phyloP scores from a whole-genome alignment of 225 moss, liverwort and hornwort species.

The Pseudoscleropodium purum region DNA sequence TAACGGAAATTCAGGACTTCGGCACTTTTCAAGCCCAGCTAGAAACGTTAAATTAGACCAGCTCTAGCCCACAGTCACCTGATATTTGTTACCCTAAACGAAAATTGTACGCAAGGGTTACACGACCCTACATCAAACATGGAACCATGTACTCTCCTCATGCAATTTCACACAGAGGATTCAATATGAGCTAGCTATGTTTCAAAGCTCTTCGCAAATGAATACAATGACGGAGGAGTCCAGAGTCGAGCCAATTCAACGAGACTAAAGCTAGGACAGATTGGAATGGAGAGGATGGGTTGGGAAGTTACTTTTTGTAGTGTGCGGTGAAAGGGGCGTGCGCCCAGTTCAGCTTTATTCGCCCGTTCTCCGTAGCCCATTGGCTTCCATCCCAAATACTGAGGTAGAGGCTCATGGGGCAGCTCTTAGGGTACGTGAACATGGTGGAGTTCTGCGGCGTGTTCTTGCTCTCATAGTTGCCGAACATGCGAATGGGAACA shows the following conservation, averaged over 20 bases:
- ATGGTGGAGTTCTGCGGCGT: neutral
- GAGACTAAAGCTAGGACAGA: too few relatives aligned
- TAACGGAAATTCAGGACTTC: neutral
- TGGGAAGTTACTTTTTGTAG: neutral
- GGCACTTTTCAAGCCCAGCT: too few relatives aligned
- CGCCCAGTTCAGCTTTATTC: constrained; percentile 53
- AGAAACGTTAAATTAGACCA: neutral
- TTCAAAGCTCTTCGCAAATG: too few relatives aligned
- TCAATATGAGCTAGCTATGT: neutral
- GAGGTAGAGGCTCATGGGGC: constrained; percentile 49
- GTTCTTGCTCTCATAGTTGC: constrained; percentile 13
- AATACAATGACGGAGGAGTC: neutral
- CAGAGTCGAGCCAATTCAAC: neutral
- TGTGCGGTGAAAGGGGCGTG: constrained; percentile 31
- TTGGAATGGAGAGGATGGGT: neutral
- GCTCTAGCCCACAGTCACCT: neutral
- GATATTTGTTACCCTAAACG: too few relatives aligned
- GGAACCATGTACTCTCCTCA: neutral
- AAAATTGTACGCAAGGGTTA: too few relatives aligned
- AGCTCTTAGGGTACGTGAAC: constrained; percentile 31
- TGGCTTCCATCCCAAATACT: constrained; percentile 71
- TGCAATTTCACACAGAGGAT: neutral
- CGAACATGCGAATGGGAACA: constrained; percentile 47
- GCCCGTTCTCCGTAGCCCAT: constrained; percentile 58
- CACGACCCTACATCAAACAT: neutral